These are phyloP conservation scores for Pseudogymnoascus sp. DNA, from an alignment of 2,329 filamentous ascomycete species.

Conservation along the genomic window DNA sequence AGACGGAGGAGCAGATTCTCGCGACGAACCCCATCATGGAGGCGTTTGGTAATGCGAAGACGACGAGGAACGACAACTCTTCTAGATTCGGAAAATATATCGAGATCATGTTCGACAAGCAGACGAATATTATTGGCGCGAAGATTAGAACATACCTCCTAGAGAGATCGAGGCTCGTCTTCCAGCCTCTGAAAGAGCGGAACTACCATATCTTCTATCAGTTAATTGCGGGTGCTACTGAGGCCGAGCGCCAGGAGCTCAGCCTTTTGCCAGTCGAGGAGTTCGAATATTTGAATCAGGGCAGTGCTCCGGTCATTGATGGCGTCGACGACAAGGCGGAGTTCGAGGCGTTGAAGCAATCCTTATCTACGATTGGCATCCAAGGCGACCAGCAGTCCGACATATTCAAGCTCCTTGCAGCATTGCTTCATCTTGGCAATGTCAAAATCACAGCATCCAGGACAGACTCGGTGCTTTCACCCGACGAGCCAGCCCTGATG, in stretches of 20 bases:
- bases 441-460: constrained; percentile 89
- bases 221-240: constrained; percentile 82
- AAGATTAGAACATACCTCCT: constrained; percentile 95
- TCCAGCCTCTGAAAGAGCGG: constrained; percentile 92
- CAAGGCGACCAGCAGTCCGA: constrained; percentile 62
- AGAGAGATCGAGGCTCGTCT: constrained; percentile 90
- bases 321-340: constrained; percentile 94
- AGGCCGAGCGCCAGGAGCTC: constrained; percentile 72
- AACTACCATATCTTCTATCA: constrained; percentile 99
- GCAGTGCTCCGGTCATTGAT: constrained; percentile 81
- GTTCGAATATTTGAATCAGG: constrained; percentile 95
- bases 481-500: constrained; percentile 73
- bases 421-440: constrained; percentile 89
- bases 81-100: constrained; percentile 99
- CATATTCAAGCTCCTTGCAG: constrained; percentile 86
- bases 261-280: constrained; percentile 75
- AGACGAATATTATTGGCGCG: constrained; percentile 93
- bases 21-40: constrained; percentile 99
- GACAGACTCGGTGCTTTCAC: constrained; percentile 74
- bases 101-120: constrained; percentile 96
- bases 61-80: constrained; percentile 98
- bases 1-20: constrained; percentile 96
- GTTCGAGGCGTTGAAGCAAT: constrained; percentile 80
- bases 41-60: constrained; percentile 98
- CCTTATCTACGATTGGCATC: constrained; percentile 82